Conservation (phyloP, 768 basidiomycete species). For the Hygrophoropsis aurantiaca region DNA sequence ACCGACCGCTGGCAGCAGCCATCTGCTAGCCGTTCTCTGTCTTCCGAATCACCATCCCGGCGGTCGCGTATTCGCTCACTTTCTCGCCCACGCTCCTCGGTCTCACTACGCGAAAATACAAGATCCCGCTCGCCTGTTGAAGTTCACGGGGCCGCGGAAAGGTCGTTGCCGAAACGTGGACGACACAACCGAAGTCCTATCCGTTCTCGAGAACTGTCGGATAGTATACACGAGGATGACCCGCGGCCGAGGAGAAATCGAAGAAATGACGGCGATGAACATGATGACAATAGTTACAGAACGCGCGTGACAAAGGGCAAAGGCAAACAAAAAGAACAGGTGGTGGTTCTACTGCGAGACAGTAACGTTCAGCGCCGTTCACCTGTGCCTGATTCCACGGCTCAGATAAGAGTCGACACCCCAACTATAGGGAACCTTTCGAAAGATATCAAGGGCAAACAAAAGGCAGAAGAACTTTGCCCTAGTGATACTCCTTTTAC, state of each 20-base stretch:
- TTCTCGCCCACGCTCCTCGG: conserved; percentile 21
- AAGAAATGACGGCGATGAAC: no score
- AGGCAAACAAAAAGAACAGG: neutral
- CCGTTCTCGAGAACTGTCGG: conserved; percentile 2
- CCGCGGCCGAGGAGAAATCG: no score
- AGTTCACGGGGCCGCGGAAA: conserved; percentile 7
- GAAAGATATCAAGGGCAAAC: conserved; percentile 11
- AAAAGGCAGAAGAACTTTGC: neutral
- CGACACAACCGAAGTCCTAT: conserved; percentile 5
- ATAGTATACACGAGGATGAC: neutral
- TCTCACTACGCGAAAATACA: conserved; percentile 6
- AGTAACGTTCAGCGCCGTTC: neutral
- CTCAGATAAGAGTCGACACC: neutral
- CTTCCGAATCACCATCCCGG: conserved; percentile 20
- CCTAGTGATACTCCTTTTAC: neutral
- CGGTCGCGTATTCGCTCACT: conserved; percentile 26
- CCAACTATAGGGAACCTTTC: neutral
- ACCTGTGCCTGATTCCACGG: conserved; percentile 1
- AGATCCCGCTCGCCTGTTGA: conserved; percentile 2
- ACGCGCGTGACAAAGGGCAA: no score
- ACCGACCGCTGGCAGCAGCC: conserved; percentile 26
- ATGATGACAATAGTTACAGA: no score
- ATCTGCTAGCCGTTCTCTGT: conserved; percentile 23
- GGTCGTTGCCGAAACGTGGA: neutral
- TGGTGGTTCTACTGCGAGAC: neutral